Evolutionary conservation across 2,329 filamentous ascomycete genomes (phyloP).

Genomic region (Paramyrothecium sp.): DNA sequence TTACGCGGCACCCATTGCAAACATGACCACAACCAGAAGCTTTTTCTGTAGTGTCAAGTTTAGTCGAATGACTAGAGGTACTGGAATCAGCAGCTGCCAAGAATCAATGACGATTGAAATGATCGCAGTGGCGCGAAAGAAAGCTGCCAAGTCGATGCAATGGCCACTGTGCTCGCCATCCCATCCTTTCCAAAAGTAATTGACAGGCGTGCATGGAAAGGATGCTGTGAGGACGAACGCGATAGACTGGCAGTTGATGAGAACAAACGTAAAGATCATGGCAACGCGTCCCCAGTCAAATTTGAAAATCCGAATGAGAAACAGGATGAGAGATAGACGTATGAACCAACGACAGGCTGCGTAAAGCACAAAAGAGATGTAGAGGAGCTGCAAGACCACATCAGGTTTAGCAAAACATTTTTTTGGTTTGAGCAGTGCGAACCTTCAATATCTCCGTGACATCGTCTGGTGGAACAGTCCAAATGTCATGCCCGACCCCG

Average conservation of each 20-base stretch:
- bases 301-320: not conserved
- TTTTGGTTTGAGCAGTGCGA: not conserved
- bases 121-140: not conserved
- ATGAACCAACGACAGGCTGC: not conserved
- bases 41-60: not conserved
- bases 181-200: not conserved
- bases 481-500: not conserved
- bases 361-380: not conserved
- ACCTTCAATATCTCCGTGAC: not conserved
- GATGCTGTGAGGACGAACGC: not conserved
- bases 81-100: not conserved
- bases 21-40: not conserved
- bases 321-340: not conserved
- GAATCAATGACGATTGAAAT: not conserved
- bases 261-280: not conserved
- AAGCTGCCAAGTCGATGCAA: not conserved
- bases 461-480: not conserved
- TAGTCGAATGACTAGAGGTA: not conserved
- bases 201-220: not conserved
- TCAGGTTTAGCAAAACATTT: not conserved
- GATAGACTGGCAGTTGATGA: not conserved
- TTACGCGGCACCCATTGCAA: not conserved
- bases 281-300: not conserved
- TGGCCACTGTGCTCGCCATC: not conserved
- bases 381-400: not conserved